Conservation (phyloP, 345 rosid genomes). For the Psidium friedrichsthalianum region DNA sequence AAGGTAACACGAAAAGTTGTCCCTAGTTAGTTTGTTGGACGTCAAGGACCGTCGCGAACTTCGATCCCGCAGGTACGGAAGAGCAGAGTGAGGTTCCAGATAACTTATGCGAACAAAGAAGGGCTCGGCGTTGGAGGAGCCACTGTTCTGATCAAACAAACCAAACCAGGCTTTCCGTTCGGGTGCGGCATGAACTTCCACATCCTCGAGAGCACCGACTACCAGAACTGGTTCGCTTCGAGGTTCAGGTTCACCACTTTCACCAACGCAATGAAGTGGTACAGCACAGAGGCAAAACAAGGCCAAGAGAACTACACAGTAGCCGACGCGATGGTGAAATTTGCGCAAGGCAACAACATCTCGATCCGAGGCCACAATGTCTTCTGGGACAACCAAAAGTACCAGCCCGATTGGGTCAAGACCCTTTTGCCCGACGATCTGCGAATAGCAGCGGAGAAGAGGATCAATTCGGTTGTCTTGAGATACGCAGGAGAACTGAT, state of each 20-base stretch:
- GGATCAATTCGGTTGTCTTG: conserved; percentile 47
- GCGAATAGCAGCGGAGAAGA: conserved; percentile 22
- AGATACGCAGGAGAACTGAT: conserved; percentile 60
- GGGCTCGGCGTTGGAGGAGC: conserved; percentile 38
- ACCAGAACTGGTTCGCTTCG: conserved; percentile 61
- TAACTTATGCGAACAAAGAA: conserved; percentile 23
- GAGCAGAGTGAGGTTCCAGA: conserved; percentile 41
- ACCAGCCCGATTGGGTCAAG: conserved; percentile 63
- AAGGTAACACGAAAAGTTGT: conserved; percentile 20
- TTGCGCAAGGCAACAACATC: conserved; percentile 29
- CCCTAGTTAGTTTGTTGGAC: not conserved
- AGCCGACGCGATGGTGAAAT: conserved; percentile 55
- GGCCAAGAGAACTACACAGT: conserved; percentile 55
- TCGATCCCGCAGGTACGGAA: conserved; percentile 38
- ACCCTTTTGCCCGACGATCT: conserved; percentile 25
- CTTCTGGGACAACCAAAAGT: conserved; percentile 56
- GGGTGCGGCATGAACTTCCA: conserved; percentile 66
- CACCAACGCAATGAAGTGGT: conserved; percentile 91
- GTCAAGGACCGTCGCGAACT: not conserved
- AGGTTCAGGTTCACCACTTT: conserved; percentile 58
- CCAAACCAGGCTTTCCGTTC: conserved; percentile 36
- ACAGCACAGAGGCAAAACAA: conserved; percentile 41
- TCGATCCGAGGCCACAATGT: conserved; percentile 64
- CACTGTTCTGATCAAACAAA: conserved; percentile 30
- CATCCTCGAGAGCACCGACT: conserved; percentile 39